Base-by-base conservation (phyloP, 2,329 filamentous ascomycete species). In the Talaromyces sp. region DNA sequence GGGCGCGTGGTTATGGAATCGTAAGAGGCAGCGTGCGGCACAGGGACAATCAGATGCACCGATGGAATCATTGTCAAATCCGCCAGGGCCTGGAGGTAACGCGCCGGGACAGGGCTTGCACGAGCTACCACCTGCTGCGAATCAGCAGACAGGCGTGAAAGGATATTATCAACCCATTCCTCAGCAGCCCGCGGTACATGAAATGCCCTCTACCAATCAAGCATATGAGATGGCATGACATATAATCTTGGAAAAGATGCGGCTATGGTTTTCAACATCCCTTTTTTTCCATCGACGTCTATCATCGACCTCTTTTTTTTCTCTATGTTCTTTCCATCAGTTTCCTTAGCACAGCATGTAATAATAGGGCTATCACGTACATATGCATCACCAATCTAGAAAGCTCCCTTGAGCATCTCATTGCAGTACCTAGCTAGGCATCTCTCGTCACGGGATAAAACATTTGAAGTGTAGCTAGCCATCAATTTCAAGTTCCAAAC, bases 1-100 rank as follows among this genome's bases (percentile, higher is more conserved):
- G 4, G 37, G 52, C 3, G 37, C 28, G n/a, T 54, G 37, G 37
- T n/a, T 54, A 33, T 45, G 52, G 52, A 54, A 54, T 43, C 52
- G 37, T 13, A 54, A 37, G 39, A 54, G 22, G 33, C 21, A 35
- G 11, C 35, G 25, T 31, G 25, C 25, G 17, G 4, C 28, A 11
- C 17, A 37, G 2, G 22, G 22, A 43, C 15, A 48, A 33, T 10
- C 45, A 8, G n/a, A 48, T 48, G n/a, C 17, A 22, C 15, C 25
- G 25, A 54, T 37, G 37, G 52, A 54, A 36, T 41, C 37, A 52
- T 25, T 37, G 5, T 10, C 48, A 17, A 52, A 52, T 17, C 35
- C 21, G 2, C 48, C 31, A 7, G 48, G 19, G 35, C 25, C 45
- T 21, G 45, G 28, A 17, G 33, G 45, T n/a, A 37, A 36, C 13